These are phyloP conservation scores for Barnettozyma hawaiiensis DNA, from an alignment of 1,139 yeast species.

Conservation along the genomic window DNA sequence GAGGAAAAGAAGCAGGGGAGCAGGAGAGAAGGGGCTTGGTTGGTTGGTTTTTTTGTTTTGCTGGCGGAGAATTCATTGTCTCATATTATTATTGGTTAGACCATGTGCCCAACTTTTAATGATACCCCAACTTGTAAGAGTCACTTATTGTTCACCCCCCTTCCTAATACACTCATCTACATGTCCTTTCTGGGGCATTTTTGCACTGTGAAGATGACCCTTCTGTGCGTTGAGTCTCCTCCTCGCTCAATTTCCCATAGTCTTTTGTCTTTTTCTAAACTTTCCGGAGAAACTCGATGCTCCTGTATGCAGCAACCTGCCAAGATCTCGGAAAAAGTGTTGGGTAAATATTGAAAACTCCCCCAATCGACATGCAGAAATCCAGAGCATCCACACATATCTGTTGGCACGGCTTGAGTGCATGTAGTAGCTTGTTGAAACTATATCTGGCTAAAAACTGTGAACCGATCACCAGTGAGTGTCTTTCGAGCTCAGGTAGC, in stretches of 20 bases:
- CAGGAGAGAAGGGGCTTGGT: no score
- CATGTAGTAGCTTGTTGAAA: background rate
- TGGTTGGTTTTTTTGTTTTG: no score
- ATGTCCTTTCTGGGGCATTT: background rate
- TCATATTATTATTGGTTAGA: no score
- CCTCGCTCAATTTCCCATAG: background rate
- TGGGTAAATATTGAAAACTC: background rate
- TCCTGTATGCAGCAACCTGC: background rate
- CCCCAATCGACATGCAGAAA: background rate
- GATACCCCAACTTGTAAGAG: no score
- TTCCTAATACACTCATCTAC: no score
- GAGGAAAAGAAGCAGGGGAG: no score
- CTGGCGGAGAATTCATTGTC: no score
- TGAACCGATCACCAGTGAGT: no score
- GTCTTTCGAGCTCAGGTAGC: no score
- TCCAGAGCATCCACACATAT: background rate
- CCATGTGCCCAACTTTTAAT: no score
- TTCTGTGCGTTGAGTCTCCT: background rate
- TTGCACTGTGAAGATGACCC: background rate
- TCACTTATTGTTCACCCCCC: no score
- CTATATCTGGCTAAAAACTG: background rate
- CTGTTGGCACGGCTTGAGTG: background rate
- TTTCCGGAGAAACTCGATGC: background rate
- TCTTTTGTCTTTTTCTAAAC: background rate
- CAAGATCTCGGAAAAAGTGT: background rate